Percentiles rank a stretch among this genome's conserved stretches.
phyloP scores from a whole-genome alignment of 2,329 filamentous ascomycete species.

The Ampelomyces quisqualis region DNA sequence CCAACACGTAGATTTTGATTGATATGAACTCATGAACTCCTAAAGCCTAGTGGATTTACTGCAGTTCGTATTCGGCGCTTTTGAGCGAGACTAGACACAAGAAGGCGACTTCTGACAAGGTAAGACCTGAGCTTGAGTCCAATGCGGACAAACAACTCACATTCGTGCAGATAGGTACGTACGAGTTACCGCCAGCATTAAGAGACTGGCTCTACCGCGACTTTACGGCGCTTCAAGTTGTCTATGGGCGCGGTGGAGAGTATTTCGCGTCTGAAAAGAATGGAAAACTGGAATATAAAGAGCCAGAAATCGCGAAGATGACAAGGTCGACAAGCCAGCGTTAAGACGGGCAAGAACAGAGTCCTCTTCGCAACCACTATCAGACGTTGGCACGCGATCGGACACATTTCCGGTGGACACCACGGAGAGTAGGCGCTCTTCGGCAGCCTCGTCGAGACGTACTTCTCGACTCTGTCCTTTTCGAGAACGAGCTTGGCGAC shows the following conservation, averaged over 20 bases:
- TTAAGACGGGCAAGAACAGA: constrained; percentile 34
- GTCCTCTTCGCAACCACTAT: constrained; percentile 31
- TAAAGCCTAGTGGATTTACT: constrained; percentile 43
- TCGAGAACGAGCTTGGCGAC: constrained; percentile 26
- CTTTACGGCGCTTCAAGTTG: constrained; percentile 41
- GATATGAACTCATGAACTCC: constrained; percentile 31
- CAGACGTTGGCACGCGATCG: constrained; percentile 21
- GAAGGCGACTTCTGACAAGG: constrained; percentile 42
- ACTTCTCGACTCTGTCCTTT: constrained; percentile 25
- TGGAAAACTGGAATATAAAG: constrained; percentile 42
- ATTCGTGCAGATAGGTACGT: constrained; percentile 22
- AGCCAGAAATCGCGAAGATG: constrained; percentile 29
- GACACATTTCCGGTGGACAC: constrained; percentile 11
- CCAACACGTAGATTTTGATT: constrained; percentile 35
- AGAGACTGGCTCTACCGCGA: constrained; percentile 43
- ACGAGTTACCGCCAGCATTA: constrained; percentile 37
- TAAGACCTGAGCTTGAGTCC: no score
- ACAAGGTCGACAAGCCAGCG: constrained; percentile 22
- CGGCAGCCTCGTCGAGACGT: constrained; percentile 18
- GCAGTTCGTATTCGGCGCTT: constrained; percentile 44
- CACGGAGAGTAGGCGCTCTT: constrained; percentile 17
- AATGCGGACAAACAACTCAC: neutral
- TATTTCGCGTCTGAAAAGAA: constrained; percentile 45
- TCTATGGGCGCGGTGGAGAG: constrained; percentile 43
- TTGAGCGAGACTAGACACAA: constrained; percentile 44